Evolutionary conservation across 805 yeast genomes (phyloP).

Genomic region (Lachancea sp.): DNA sequence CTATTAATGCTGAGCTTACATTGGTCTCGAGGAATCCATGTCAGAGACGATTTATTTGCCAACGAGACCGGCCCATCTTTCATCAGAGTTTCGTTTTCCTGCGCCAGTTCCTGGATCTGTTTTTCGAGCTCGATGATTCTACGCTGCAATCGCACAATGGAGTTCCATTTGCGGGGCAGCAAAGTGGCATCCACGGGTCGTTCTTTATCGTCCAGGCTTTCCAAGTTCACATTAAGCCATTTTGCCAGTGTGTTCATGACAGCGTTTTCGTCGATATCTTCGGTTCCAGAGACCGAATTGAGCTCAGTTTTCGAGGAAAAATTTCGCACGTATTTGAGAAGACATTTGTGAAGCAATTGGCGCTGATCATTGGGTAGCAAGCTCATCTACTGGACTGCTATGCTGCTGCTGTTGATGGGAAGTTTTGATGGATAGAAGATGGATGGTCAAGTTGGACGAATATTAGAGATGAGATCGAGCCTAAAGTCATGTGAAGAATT

Average conservation of each 20-base stretch:
- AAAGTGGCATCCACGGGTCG: conserved; percentile 4
- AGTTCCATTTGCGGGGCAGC: conserved; percentile 66
- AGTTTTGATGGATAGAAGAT: not conserved
- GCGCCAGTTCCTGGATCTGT: conserved; percentile 44
- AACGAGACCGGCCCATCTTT: conserved; percentile 1
- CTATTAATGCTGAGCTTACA: conserved; percentile 48
- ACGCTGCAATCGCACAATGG: conserved; percentile 74
- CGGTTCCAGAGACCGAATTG: not conserved
- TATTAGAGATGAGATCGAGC: too few relatives aligned
- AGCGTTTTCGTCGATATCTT: not conserved
- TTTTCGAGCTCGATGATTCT: conserved; percentile 64
- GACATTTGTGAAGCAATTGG: conserved; percentile 13
- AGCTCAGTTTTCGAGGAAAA: conserved; percentile 6
- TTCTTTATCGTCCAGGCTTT: conserved; percentile 1
- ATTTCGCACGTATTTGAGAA: conserved; percentile 15
- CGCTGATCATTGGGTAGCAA: conserved; percentile 11
- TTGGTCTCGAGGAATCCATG: conserved; percentile 58
- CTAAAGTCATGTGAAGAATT: too few relatives aligned
- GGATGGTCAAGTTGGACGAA: too few relatives aligned
- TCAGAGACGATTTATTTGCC: conserved; percentile 19
- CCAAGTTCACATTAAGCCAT: conserved; percentile 9
- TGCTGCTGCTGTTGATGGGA: not conserved
- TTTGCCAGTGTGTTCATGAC: conserved; percentile 3
- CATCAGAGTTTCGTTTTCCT: conserved; percentile 30
- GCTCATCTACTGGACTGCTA: not conserved